Base-by-base conservation (phyloP, 2,329 filamentous ascomycete genomes). In the Penicillium sp. region DNA sequence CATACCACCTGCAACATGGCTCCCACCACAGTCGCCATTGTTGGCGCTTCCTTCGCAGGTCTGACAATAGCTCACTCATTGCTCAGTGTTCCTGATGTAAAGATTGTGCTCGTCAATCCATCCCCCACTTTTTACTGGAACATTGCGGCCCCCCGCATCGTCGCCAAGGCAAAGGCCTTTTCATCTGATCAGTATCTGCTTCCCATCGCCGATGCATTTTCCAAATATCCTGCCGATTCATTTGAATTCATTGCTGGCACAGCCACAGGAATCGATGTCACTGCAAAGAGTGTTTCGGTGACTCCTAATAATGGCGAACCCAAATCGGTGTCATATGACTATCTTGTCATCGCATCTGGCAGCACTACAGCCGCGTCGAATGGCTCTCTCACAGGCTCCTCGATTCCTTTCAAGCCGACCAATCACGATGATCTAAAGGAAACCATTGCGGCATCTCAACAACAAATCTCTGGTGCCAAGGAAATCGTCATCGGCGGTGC, bases 331-430 rank as follows among this genome's bases (percentile, higher is more conserved):
- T 51, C 71, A 2, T 86, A 81, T 65, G 77, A 84, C 59, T 78
- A 81, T n/a, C 73, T 86, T 2, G 72, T 86, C 45, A 79, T 85
- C 54, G 81, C 82, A 8, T 83, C 82, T 1, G 83, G 83, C 7
- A 78, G 79, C 34, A 75, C 65, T 11, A 81, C 82, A 1, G 67
- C 73, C 9, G 72, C 77, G 23, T 71, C 77, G 0, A 68, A 76
- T 3, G 64, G 63, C 39, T 49, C 57, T 21, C 42, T 54, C 72
- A 60, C 51, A 71, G 66, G 67, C 4, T 58, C 58, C 8, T 55
- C 58, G 9, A 55, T 75, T 5, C 74, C 73, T 14, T 76, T 80
- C 48, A 80, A 79, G 21, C 67, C 75, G 11, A 74, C 77, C 37
- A 74, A 71, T 29, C 78, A 48, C 16, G 69, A 75, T 43, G 62